A percentile compares a stretch with the other conserved stretches of the same genome.
Conservation (phyloP, 2,329 filamentous ascomycete genomes). For the Pseudogymnoascus sp. region DNA sequence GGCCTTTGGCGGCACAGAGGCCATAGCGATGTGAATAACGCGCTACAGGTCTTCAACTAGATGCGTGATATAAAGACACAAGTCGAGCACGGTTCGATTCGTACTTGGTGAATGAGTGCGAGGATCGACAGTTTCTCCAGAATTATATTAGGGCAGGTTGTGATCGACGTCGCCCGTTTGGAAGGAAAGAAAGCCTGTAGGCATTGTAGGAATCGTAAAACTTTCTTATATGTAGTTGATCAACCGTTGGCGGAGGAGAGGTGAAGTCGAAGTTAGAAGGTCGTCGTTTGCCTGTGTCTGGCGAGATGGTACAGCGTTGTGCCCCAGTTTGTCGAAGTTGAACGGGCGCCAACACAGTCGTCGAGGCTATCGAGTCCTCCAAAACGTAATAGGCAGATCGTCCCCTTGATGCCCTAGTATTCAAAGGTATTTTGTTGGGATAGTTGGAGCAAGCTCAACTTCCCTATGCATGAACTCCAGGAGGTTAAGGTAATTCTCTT, state of each 20-base stretch:
- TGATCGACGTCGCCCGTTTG: slow-evolving; percentile 28
- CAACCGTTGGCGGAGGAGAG: not conserved
- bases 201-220: slow-evolving; percentile 24
- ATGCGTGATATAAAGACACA: slow-evolving; percentile 4
- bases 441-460: slow-evolving; percentile 9
- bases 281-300: slow-evolving; percentile 7
- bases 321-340: not conserved
- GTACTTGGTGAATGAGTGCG: slow-evolving; percentile 2
- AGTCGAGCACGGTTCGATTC: not conserved
- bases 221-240: slow-evolving; percentile 3
- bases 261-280: not conserved
- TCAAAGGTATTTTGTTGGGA: slow-evolving; percentile 6
- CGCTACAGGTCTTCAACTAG: slow-evolving; percentile 4
- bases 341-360: slow-evolving; percentile 8
- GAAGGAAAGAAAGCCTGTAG: slow-evolving; percentile 19
- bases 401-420: slow-evolving; percentile 1
- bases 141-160: slow-evolving; percentile 28
- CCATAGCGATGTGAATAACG: slow-evolving; percentile 31
- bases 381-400: not conserved
- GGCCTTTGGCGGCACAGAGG: slow-evolving; percentile 38
- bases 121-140: slow-evolving; percentile 12
- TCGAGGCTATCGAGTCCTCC: slow-evolving; percentile 7
- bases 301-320: slow-evolving; percentile 9
- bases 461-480: slow-evolving; percentile 5
- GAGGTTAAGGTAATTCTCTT: slow-evolving; percentile 7